These are phyloP conservation scores for Globisporangium camurandrum DNA, from an alignment of 352 stramenopile species.

Conservation along the genomic window DNA sequence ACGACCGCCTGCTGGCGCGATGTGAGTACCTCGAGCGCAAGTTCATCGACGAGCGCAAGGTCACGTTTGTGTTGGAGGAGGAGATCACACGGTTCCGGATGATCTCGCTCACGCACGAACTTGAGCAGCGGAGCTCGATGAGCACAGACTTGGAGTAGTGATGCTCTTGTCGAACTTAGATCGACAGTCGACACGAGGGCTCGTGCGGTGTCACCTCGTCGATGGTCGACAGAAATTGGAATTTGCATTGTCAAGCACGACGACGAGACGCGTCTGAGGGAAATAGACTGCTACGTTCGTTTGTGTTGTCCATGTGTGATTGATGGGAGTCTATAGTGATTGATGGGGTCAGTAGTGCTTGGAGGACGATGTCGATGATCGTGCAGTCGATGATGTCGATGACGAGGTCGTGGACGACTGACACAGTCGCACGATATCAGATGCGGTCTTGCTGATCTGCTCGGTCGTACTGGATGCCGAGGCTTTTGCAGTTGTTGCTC, in stretches of 20 bases:
- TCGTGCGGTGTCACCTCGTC: too few relatives aligned
- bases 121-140: conserved; percentile 23
- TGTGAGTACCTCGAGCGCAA: conserved; percentile 51
- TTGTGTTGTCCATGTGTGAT: too few relatives aligned
- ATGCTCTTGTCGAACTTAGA: too few relatives aligned
- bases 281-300: too few relatives aligned
- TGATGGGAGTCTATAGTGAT: neutral
- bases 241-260: too few relatives aligned
- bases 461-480: conserved; percentile 14
- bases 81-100: conserved; percentile 52
- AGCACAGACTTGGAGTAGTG: too few relatives aligned
- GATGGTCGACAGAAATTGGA: too few relatives aligned
- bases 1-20: conserved; percentile 59
- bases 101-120: conserved; percentile 33
- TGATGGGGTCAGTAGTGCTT: neutral
- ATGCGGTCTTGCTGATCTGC: conserved; percentile 41
- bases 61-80: conserved; percentile 51
- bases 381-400: neutral
- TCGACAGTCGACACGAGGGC: too few relatives aligned
- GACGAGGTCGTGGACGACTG: neutral
- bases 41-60: conserved; percentile 66
- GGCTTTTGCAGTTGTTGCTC: neutral
- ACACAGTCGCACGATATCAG: conserved; percentile 30
- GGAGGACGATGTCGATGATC: neutral
- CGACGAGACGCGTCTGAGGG: too few relatives aligned